Conservation (phyloP, 2,329 filamentous ascomycete species). For the Cladorrhinum sp. region DNA sequence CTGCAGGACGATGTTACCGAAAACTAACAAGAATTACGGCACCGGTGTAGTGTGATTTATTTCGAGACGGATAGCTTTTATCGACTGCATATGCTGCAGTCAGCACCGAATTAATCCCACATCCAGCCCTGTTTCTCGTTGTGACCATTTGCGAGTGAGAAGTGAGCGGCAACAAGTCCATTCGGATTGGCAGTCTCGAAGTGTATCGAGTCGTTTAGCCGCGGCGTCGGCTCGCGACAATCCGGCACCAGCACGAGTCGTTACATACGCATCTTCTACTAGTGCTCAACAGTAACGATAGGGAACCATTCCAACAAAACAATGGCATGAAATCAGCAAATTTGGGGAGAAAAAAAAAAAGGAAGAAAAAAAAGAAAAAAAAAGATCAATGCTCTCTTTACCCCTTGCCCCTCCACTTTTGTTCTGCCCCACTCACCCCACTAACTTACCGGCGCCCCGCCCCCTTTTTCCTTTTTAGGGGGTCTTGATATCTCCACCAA, state of each 20-base stretch:
- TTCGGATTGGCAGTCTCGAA: background rate
- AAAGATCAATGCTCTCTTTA: too few species aligned
- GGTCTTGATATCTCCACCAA: background rate
- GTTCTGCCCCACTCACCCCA: background rate
- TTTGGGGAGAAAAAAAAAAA: background rate
- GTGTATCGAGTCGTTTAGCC: slow-evolving; percentile 1
- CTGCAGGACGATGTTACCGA: background rate
- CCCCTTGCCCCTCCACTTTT: background rate
- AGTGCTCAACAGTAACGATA: too few species aligned
- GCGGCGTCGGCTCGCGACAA: background rate
- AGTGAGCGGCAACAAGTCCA: background rate
- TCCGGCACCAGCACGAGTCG: background rate
- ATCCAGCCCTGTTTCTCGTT: background rate
- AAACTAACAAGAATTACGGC: background rate
- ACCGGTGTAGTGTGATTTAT: too few species aligned
- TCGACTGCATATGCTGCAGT: background rate
- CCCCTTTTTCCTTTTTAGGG: background rate
- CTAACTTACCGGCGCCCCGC: background rate
- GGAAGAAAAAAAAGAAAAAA: background rate
- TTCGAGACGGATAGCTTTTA: background rate
- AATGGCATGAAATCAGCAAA: background rate
- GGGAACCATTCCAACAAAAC: too few species aligned
- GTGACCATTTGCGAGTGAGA: background rate
- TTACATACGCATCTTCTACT: background rate
- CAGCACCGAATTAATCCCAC: background rate